Evolutionary conservation across 129 eudicot species (phyloP), one percentile per base, ranked within the genome.

Genomic region (Helianthus tuberosus): DNA sequence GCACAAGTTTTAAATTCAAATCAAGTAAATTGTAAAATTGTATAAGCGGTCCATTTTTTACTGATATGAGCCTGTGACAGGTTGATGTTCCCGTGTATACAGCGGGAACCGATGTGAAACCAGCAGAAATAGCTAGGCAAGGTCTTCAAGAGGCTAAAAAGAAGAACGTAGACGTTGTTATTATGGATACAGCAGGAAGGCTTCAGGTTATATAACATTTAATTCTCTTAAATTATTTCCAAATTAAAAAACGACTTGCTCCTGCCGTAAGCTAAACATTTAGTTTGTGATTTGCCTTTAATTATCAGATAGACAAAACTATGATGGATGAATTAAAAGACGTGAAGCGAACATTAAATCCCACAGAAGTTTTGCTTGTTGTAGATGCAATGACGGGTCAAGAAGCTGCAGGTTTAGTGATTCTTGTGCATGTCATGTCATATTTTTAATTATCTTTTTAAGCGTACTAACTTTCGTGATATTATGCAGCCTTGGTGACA

Each of bases 341-440:
- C 5, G 97, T 93, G 43, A 93, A 93, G 68, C 81, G 78, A 57
- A 84, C 38, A 53, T 47, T 93, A 44, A 90, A 90, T 80, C 98
- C 98, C 69, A 93, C 97, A 8, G 98, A 93, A 80, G 93, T 93
- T 72, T 78, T 93, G 81, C 98, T 93, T 76, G 98, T 93, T 66
- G 98, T 93, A 68, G 98, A 93, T 88, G 98, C 98, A 44, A 93
- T 93, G 98, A 93, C 98, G 64, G 98, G 98, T 49, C 98, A 93
- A 90, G 98, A 93, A 88, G 97, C 98, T 82, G 98, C 97, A 82
- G 97, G 98, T 93, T 41, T 55, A 10, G 64, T 52, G 4, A 72
- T 43, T 72, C 20, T 39, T 44, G 11, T 23, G 46, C 8, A 58
- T 57, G 5, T 8, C 47, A 43, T 43, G 47, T 58, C 17, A 35